Evolutionary conservation across 179 eudicot genomes (phyloP).

Genomic region (Beta corolliflora): DNA sequence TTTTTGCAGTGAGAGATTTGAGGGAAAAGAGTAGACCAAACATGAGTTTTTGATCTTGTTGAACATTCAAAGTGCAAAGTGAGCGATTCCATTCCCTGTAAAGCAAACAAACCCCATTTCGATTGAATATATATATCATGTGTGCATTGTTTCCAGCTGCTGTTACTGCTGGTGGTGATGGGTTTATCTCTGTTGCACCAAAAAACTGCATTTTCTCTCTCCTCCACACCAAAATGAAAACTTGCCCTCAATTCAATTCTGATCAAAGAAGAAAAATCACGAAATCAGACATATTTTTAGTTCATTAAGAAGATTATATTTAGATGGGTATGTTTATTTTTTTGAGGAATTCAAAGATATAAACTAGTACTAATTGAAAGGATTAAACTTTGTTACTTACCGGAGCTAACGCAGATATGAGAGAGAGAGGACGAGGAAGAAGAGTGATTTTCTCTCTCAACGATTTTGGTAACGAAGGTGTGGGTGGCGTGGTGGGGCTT

Average conservation of each 20-base stretch:
- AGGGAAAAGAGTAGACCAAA: conserved; percentile 90
- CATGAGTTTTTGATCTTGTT: conserved; percentile 97
- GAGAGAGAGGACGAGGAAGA: not conserved
- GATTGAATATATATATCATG: conserved; percentile 88
- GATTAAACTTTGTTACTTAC: not conserved
- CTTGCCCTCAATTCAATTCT: not conserved
- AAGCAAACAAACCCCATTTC: conserved; percentile 84
- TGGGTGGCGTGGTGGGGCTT: not conserved
- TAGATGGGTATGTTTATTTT: not conserved
- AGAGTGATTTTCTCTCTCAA: not conserved
- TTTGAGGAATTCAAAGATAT: not conserved
- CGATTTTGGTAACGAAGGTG: not conserved
- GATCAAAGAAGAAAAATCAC: conserved; percentile 1
- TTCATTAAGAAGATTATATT: not conserved
- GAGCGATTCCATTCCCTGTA: conserved; percentile 96
- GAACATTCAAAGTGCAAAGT: conserved; percentile 61
- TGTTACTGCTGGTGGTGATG: conserved; percentile 80
- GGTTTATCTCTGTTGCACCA: conserved; percentile 87
- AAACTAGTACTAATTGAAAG: not conserved
- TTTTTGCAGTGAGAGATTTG: conserved; percentile 78
- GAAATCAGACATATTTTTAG: not conserved
- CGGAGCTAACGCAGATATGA: not conserved
- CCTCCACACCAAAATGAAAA: not conserved
- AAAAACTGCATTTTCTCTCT: conserved; percentile 73
- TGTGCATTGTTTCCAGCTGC: conserved; percentile 87